Conservation (phyloP, 495 filamentous ascomycete species). For the Annulohypoxylon maeteangense region DNA sequence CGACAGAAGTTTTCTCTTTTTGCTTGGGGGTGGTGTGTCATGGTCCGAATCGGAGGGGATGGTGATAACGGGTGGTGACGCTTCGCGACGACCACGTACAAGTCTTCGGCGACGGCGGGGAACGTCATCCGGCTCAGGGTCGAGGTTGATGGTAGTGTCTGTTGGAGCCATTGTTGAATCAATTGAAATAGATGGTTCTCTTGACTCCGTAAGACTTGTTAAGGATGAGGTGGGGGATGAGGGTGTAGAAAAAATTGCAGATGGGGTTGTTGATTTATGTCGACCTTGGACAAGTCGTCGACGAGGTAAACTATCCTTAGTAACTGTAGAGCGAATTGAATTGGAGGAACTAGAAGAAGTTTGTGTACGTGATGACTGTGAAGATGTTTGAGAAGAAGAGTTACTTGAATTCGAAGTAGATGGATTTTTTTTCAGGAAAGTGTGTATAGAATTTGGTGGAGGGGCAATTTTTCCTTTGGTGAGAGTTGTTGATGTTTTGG, state of each 20-base stretch:
- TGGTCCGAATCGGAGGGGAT: slow-evolving; percentile 24
- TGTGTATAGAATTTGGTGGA: slow-evolving; percentile 19
- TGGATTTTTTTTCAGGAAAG: slow-evolving; percentile 19
- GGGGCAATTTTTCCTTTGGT: slow-evolving; percentile 4
- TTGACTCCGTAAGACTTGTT: slow-evolving; percentile 36
- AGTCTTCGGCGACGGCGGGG: slow-evolving; percentile 54
- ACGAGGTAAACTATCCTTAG: slow-evolving; percentile 26
- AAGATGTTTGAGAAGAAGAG: slow-evolving; percentile 21
- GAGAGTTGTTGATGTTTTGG: background rate
- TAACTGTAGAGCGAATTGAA: slow-evolving; percentile 9
- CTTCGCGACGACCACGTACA: slow-evolving; percentile 67
- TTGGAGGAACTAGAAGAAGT: slow-evolving; percentile 15
- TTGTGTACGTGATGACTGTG: slow-evolving; percentile 20
- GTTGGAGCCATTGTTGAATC: background rate
- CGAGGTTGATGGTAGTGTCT: background rate
- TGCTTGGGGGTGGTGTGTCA: background rate
- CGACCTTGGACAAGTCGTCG: slow-evolving; percentile 42
- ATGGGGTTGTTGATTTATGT: slow-evolving; percentile 35
- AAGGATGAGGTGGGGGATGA: slow-evolving; percentile 37
- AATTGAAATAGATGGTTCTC: slow-evolving; percentile 16
- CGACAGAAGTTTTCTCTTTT: slow-evolving; percentile 12
- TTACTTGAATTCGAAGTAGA: slow-evolving; percentile 15
- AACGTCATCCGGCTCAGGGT: background rate
- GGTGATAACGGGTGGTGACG: slow-evolving; percentile 51
- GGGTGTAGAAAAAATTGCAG: slow-evolving; percentile 41